Conservation (phyloP, 495 filamentous ascomycete species). For the Penicillium atrosanguineum region DNA sequence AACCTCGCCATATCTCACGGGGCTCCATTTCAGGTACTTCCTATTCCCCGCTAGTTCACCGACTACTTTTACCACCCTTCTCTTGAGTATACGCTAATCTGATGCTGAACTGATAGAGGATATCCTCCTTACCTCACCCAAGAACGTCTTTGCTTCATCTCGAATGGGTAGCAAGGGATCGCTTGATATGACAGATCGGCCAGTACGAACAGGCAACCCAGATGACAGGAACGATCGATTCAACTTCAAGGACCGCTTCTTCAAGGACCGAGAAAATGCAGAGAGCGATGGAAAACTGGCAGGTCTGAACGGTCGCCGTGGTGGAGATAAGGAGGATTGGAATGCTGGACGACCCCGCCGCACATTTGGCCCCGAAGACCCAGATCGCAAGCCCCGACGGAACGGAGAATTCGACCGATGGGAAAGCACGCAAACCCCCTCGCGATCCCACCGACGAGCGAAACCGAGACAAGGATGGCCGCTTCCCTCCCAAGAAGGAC, state of each 20-base stretch:
- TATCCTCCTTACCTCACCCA: constrained; percentile 85
- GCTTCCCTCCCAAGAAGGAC: constrained; percentile 48
- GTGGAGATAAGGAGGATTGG: constrained; percentile 58
- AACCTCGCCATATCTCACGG: constrained; percentile 61
- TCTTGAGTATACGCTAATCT: constrained; percentile 15
- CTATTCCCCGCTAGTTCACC: constrained; percentile 4
- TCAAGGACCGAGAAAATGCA: constrained; percentile 45
- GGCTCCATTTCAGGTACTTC: constrained; percentile 55
- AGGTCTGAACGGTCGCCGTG: constrained; percentile 42
- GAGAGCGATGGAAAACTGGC: constrained; percentile 43
- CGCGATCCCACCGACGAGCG: constrained; percentile 51
- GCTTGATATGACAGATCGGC: constrained; percentile 48
- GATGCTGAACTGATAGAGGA: constrained; percentile 56
- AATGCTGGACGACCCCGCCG: constrained; percentile 53
- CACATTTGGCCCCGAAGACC: constrained; percentile 53
- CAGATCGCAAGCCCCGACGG: constrained; percentile 49
- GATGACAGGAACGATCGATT: constrained; percentile 59
- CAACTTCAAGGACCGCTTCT: constrained; percentile 56
- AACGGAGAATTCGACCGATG: constrained; percentile 66
- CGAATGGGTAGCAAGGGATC: constrained; percentile 53
- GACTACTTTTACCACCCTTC: not conserved
- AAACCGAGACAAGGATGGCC: constrained; percentile 40
- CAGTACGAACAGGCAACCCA: constrained; percentile 46
- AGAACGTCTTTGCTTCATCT: constrained; percentile 81
- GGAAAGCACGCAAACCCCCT: constrained; percentile 36